These are phyloP conservation scores for Artemisia argyi DNA, from an alignment of 129 eudicot species.

Conservation along the genomic window DNA sequence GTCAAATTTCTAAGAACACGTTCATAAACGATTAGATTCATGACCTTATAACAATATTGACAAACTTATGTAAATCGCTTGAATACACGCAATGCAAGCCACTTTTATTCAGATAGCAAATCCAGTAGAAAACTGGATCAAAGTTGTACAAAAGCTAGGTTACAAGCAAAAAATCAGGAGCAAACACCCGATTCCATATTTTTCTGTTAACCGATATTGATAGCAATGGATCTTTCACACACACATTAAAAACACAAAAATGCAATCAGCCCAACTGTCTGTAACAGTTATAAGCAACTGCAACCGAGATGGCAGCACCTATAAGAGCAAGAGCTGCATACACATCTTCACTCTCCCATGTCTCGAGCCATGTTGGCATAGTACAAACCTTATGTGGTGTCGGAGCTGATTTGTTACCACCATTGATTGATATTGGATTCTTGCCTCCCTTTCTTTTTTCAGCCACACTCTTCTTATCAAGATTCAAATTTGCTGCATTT, in stretches of 20 bases:
- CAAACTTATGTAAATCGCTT: not conserved
- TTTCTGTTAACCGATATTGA: constrained; percentile 6
- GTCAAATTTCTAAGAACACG: too few species aligned
- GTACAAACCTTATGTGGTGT: constrained; percentile 57
- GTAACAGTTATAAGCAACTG: constrained; percentile 76
- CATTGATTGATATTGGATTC: constrained; percentile 50
- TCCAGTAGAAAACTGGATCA: constrained; percentile 1
- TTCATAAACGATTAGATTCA: too few species aligned
- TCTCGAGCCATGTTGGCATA: constrained; percentile 93
- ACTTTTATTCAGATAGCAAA: constrained; percentile 31
- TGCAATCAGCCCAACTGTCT: constrained; percentile 46
- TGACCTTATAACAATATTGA: too few species aligned
- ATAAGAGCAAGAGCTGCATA: constrained; percentile 88
- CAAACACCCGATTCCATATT: constrained; percentile 14
- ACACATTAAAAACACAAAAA: constrained; percentile 15
- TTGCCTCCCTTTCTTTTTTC: constrained; percentile 51
- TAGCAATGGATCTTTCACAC: constrained; percentile 16
- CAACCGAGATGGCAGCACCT: constrained; percentile 84
- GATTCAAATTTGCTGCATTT: constrained; percentile 28
- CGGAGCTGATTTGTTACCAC: constrained; percentile 40
- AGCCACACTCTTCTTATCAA: constrained; percentile 23
- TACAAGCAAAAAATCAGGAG: constrained; percentile 27
- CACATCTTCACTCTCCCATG: constrained; percentile 96
- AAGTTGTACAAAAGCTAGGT: constrained; percentile 15
- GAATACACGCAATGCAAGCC: constrained; percentile 18